These are phyloP conservation scores for Penstemon eatonii DNA, from an alignment of 257 asterid species.

Conservation along the genomic window DNA sequence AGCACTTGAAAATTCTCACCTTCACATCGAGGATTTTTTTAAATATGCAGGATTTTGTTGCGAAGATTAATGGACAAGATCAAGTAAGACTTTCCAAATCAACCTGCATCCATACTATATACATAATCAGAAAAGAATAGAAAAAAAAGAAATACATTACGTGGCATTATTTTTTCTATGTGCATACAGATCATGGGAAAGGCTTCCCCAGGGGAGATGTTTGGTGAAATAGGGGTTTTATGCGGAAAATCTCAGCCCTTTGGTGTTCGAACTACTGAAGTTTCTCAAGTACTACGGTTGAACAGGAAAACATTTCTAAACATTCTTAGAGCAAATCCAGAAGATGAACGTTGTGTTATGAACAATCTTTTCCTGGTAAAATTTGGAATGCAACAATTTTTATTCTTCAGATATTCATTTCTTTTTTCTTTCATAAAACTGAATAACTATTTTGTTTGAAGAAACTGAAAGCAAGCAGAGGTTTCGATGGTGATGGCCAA, in stretches of 20 bases:
- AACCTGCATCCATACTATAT: not conserved
- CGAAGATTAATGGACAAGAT: constrained; percentile 42
- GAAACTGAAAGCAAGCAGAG: constrained; percentile 57
- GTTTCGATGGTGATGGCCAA: constrained; percentile 44
- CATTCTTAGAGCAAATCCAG: constrained; percentile 41
- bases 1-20: not conserved
- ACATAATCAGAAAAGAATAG: not conserved
- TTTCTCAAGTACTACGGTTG: constrained; percentile 47
- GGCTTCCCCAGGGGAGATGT: constrained; percentile 46
- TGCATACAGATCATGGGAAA: constrained; percentile 43
- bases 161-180: constrained; percentile 5
- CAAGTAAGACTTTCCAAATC: constrained; percentile 37
- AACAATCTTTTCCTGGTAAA: constrained; percentile 42
- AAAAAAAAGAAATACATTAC: not conserved
- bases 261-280: constrained; percentile 46
- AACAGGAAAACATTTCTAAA: constrained; percentile 38
- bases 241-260: constrained; percentile 47
- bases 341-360: constrained; percentile 40
- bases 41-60: constrained; percentile 43
- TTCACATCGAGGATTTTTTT: not conserved
- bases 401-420: not conserved
- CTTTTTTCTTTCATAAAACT: constrained; percentile 7
- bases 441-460: constrained; percentile 24
- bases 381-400: not conserved
- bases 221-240: constrained; percentile 55